These are phyloP conservation scores for Malbranchea zuffiana DNA, from an alignment of 2,329 filamentous ascomycete species.

Conservation along the genomic window DNA sequence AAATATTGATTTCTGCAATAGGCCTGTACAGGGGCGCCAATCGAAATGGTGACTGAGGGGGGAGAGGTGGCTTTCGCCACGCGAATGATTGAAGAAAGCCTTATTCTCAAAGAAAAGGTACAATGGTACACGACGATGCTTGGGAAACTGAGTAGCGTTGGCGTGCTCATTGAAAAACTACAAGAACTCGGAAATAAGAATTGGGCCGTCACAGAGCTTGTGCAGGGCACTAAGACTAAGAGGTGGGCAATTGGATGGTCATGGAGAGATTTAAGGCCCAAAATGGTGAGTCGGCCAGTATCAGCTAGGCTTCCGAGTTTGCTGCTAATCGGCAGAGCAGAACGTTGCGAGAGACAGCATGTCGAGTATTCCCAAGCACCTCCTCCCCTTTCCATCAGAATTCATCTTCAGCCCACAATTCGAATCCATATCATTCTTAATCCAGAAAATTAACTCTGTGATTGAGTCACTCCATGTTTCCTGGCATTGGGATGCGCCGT, in stretches of 20 bases:
- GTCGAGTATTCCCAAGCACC: constrained; percentile 39
- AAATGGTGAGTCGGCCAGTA: constrained; percentile 34
- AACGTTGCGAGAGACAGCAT: constrained; percentile 27
- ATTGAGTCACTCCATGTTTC: constrained; percentile 48
- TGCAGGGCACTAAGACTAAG: constrained; percentile 66
- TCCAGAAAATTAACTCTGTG: constrained; percentile 35
- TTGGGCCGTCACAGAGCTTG: constrained; percentile 69
- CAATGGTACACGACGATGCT: constrained; percentile 90
- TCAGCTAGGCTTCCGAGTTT: constrained; percentile 17
- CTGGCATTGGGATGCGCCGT: constrained; percentile 53
- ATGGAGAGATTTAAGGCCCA: constrained; percentile 57
- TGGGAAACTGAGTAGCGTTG: constrained; percentile 63
- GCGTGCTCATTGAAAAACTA: constrained; percentile 49
- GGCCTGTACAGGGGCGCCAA: constrained; percentile 59
- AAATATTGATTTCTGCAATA: constrained; percentile 12
- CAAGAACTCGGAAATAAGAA: constrained; percentile 54
- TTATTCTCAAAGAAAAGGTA: constrained; percentile 48
- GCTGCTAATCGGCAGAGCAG: constrained; percentile 17
- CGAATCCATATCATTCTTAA: constrained; percentile 23
- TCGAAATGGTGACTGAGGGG: constrained; percentile 76
- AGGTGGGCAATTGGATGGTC: constrained; percentile 89
- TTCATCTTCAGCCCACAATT: constrained; percentile 33
- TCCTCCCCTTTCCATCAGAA: constrained; percentile 44
- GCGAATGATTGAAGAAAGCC: constrained; percentile 60
- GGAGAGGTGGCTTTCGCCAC: constrained; percentile 67